phyloP scores from a whole-genome alignment of 1,284 basidiomycete genomes.

The Exobasidium rhododendri region DNA sequence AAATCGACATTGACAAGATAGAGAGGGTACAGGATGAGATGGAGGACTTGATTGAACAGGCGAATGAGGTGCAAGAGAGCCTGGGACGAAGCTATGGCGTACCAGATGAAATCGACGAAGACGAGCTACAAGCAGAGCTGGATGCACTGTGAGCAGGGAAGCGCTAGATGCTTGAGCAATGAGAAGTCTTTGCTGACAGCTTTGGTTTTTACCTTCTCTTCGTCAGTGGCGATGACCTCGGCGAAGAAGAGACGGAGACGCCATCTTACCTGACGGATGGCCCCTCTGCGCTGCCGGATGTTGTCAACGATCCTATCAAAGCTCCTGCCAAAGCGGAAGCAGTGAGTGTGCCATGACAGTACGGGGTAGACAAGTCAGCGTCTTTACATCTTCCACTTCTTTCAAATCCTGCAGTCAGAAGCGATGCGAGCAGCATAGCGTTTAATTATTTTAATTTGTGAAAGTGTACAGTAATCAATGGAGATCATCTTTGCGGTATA shows the following conservation, averaged over 20 bases:
- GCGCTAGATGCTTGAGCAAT: neutral
- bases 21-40: slow-evolving; percentile 72
- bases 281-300: neutral
- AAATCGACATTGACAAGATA: slow-evolving; percentile 96
- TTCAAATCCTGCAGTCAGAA: neutral
- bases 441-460: neutral
- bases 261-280: slow-evolving; percentile 8
- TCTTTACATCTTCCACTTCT: neutral
- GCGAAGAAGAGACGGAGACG: slow-evolving; percentile 7
- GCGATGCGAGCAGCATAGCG: neutral
- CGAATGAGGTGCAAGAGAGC: slow-evolving; percentile 95
- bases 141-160: slow-evolving; percentile 35
- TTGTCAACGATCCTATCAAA: slow-evolving; percentile 1
- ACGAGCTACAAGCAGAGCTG: slow-evolving; percentile 85
- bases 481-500: too few species aligned
- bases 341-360: too few species aligned
- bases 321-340: neutral
- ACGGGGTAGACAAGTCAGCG: too few species aligned
- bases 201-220: neutral
- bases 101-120: slow-evolving; percentile 96
- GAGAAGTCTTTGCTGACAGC: neutral
- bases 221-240: slow-evolving; percentile 7
- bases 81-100: slow-evolving; percentile 90
- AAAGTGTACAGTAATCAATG: neutral
- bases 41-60: slow-evolving; percentile 94